These are phyloP conservation scores for Erysimum pusillum DNA, from an alignment of 441 rosid species.

Conservation along the genomic window DNA sequence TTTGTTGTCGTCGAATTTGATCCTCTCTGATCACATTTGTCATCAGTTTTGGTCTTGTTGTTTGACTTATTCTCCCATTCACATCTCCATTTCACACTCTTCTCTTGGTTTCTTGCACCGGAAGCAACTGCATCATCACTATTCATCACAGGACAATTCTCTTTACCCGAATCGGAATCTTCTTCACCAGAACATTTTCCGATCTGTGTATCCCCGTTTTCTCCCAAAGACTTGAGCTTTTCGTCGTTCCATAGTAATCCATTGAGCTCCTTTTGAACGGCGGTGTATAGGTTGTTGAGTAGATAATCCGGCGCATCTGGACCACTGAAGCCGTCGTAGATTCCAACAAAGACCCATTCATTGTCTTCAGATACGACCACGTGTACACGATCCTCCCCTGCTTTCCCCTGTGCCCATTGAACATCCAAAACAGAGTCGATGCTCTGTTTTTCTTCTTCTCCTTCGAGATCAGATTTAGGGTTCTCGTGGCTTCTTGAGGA, in stretches of 20 bases:
- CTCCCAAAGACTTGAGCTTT: background rate
- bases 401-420: slow-evolving; percentile 82
- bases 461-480: slow-evolving; percentile 23
- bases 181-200: slow-evolving; percentile 8
- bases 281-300: slow-evolving; percentile 58
- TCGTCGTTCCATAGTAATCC: slow-evolving; percentile 54
- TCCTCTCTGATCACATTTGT: slow-evolving; percentile 17
- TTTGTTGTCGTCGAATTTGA: slow-evolving; percentile 25
- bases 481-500: slow-evolving; percentile 27
- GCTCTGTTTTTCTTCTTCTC: slow-evolving; percentile 25
- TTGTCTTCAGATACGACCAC: slow-evolving; percentile 68
- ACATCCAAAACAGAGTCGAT: slow-evolving; percentile 47
- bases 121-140: slow-evolving; percentile 46
- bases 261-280: slow-evolving; percentile 61
- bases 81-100: slow-evolving; percentile 43
- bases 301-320: slow-evolving; percentile 79
- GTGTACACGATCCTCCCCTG: slow-evolving; percentile 82
- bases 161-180: slow-evolving; percentile 45
- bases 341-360: slow-evolving; percentile 79
- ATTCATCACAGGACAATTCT: slow-evolving; percentile 8
- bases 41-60: background rate
- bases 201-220: background rate
- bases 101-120: slow-evolving; percentile 33
- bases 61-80: slow-evolving; percentile 35
- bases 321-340: slow-evolving; percentile 78